Evolutionary conservation across 352 stramenopile species (phyloP), one percentile per base, ranked within the genome.

Genomic region (Pythium insidiosum): DNA sequence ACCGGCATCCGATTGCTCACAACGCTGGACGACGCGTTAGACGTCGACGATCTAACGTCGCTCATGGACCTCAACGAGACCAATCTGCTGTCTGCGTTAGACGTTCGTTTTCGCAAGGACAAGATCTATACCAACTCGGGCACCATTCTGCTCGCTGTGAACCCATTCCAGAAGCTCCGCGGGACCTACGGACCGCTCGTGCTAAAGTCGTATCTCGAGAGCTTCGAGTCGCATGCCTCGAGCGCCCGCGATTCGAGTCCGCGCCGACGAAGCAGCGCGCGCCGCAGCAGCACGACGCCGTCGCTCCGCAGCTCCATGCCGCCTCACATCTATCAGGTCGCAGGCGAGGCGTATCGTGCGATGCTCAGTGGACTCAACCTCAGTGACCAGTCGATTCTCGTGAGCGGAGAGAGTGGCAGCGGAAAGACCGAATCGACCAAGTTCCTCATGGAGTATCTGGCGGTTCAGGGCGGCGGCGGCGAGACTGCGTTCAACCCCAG

Each of bases 381-480:
- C 24, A 69, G 45, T 37, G 77, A 90, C 44, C 79, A 92, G 52
- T 84, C 73, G n/a, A 83, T 94, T 35, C 65, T 94, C 43, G 79
- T 94, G 31, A 89, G 75, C 41, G 83, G 83, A 42, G 83, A 94
- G 48, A 90, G 76, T 28, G 83, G 83, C 34, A 88, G 73, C 39
- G 83, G 83, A 44, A 94, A 94, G 58, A 94, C 83, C n/a, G 80
- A 94, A 55, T 87, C 73, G 22, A 94, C 83, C 50, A 94, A 94
- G 61, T 90, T 90, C 51, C 58, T 94, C 36, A 90, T 94, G 77
- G 63, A 89, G 42, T 94, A 92, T 48, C 57, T 94, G 25, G 53
- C 53, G 2, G 78, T 77, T 12, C 76, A 89, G 43, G 81, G 73
- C 12, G 76, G 78, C 41, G 84, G 68, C 25, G 84, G 85, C 34